These are phyloP conservation scores for Coemansia sp. DNA, from an alignment of 192 early-diverging fungal species.

Conservation along the genomic window DNA sequence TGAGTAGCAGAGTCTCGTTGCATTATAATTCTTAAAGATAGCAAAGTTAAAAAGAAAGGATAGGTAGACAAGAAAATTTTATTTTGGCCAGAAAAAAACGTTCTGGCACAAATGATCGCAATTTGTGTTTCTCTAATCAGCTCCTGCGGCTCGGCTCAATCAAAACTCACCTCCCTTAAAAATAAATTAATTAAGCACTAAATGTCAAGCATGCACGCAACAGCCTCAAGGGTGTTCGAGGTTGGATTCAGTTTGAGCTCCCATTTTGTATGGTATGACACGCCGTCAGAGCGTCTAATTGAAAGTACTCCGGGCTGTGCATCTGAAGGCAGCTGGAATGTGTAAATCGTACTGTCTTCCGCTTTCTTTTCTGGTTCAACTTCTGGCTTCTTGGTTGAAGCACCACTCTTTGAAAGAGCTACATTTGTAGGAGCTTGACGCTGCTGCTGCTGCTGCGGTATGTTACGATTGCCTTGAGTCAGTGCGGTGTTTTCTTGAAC, in stretches of 20 bases:
- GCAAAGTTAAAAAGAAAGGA: not conserved
- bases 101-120: too few relatives aligned
- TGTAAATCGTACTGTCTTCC: not conserved
- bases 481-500: too few relatives aligned
- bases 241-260: slow-evolving; percentile 13
- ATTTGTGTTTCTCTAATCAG: too few relatives aligned
- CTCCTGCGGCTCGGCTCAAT: not conserved
- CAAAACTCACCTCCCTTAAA: too few relatives aligned
- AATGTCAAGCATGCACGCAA: slow-evolving; percentile 35
- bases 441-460: slow-evolving; percentile 1
- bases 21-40: not conserved
- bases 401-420: not conserved
- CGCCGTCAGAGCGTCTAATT: slow-evolving; percentile 34
- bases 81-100: too few relatives aligned
- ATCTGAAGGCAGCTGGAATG: slow-evolving; percentile 15
- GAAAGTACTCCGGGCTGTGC: slow-evolving; percentile 19
- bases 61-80: too few relatives aligned
- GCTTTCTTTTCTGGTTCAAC: not conserved
- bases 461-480: not conserved
- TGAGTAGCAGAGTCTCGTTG: not conserved
- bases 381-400: not conserved
- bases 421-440: not conserved
- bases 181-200: slow-evolving; percentile 12
- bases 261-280: slow-evolving; percentile 46
- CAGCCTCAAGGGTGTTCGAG: slow-evolving; percentile 17